These are phyloP conservation scores for Taxillus chinensis DNA, from an alignment of 164 flowering plant species.

Conservation along the genomic window DNA sequence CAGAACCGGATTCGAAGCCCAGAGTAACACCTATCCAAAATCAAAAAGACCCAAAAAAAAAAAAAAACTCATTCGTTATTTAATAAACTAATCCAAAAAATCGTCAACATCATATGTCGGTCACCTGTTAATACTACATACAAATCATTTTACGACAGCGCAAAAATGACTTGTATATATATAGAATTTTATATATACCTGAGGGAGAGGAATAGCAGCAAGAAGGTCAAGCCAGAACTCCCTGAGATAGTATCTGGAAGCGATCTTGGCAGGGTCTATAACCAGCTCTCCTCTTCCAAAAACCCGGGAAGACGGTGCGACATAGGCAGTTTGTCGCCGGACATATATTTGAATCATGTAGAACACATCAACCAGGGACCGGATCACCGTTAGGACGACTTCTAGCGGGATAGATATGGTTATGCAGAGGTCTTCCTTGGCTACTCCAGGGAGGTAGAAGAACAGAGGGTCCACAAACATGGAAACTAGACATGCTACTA, in stretches of 20 bases:
- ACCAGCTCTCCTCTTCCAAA: conserved; percentile 50
- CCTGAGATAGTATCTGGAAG: conserved; percentile 26
- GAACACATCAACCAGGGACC: conserved; percentile 27
- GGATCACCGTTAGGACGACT: conserved; percentile 14
- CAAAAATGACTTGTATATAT: too few relatives aligned
- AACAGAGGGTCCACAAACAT: conserved; percentile 43
- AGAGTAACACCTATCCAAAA: conserved; percentile 20
- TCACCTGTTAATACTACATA: too few relatives aligned
- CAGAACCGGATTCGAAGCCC: conserved; percentile 26
- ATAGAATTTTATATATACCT: conserved; percentile 16
- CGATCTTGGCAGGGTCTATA: conserved; percentile 25
- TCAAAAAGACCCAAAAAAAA: conserved; percentile 2
- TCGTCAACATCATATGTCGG: too few relatives aligned
- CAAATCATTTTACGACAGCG: too few relatives aligned
- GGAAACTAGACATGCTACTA: conserved; percentile 32
- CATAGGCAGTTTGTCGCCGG: conserved; percentile 34
- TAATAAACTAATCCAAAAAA: too few relatives aligned
- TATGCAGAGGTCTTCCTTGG: conserved; percentile 17
- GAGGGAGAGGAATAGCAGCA: conserved; percentile 43
- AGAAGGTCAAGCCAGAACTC: conserved; percentile 32
- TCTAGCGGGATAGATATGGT: conserved; percentile 11
- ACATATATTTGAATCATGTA: conserved; percentile 29
- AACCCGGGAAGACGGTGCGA: conserved; percentile 54
- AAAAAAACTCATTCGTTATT: not conserved
- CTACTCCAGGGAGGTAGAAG: conserved; percentile 23